Evolutionary conservation across 1,139 yeast genomes (phyloP).

Genomic region (Pichia sp.): DNA sequence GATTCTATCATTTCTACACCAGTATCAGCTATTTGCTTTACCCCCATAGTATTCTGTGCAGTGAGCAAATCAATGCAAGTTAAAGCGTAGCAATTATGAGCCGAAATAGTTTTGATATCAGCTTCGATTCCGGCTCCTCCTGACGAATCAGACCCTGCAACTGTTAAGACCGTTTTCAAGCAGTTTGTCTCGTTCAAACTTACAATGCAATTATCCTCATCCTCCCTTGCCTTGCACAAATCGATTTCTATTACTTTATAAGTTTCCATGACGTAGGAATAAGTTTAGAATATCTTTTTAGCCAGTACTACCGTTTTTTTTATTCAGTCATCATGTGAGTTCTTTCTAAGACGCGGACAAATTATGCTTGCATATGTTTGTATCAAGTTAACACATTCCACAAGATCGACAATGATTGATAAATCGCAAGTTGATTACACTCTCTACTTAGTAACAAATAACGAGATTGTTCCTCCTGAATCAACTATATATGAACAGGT

Average conservation of each 20-base stretch:
- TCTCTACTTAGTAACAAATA: constrained; percentile 75
- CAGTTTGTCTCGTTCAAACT: neutral
- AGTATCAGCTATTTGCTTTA: constrained; percentile 27
- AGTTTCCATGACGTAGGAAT: no score
- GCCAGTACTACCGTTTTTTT: no score
- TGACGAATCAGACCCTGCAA: constrained; percentile 83
- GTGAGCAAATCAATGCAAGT: constrained; percentile 80
- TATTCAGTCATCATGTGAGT: no score
- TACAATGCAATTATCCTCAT: constrained; percentile 9
- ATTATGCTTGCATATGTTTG: no score
- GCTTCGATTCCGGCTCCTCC: constrained; percentile 98
- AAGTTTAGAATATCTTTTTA: no score
- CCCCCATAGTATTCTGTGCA: constrained; percentile 71
- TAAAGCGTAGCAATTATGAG: constrained; percentile 72
- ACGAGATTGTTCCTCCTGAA: constrained; percentile 63
- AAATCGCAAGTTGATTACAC: constrained; percentile 41
- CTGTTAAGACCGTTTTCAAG: constrained; percentile 41
- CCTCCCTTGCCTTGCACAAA: neutral
- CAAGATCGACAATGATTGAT: neutral
- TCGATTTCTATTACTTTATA: no score
- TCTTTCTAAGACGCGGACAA: no score
- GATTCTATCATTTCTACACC: neutral
- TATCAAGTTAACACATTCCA: neutral
- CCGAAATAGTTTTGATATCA: constrained; percentile 75
- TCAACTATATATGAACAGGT: constrained; percentile 56